These are phyloP conservation scores for Rhipidocladum racemiflorum DNA, from an alignment of 176 grass and related monocot genomes.

Conservation along the genomic window DNA sequence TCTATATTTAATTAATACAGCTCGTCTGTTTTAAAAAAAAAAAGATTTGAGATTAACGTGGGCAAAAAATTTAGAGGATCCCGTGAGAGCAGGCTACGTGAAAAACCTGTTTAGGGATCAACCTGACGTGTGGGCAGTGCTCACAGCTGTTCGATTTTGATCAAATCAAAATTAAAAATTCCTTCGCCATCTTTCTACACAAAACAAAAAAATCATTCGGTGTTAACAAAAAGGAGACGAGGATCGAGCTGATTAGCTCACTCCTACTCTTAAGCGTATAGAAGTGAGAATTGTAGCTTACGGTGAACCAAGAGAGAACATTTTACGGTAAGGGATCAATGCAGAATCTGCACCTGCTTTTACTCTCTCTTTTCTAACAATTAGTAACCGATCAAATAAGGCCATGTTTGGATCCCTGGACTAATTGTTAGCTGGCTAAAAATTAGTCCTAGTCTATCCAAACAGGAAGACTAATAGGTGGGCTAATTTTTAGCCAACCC, in stretches of 20 bases:
- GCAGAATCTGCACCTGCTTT: not conserved
- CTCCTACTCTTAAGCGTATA: not conserved
- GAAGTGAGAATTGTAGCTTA: not conserved
- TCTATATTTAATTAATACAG: no score
- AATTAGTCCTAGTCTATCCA: no score
- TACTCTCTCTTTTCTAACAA: not conserved
- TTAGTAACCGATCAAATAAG: no score
- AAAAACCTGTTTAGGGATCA: not conserved
- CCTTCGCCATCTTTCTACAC: not conserved
- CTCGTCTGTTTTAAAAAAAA: no score
- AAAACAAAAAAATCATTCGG: not conserved
- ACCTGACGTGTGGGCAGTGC: not conserved
- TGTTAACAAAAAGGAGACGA: not conserved
- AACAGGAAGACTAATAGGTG: no score
- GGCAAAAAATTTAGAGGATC: not conserved
- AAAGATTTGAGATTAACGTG: no score
- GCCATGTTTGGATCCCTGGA: no score
- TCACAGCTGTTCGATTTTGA: not conserved
- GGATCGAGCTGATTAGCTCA: not conserved
- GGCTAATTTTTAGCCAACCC: no score
- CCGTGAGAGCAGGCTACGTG: not conserved
- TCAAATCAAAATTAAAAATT: not conserved
- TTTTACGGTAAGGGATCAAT: not conserved
- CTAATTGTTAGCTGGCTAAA: no score
- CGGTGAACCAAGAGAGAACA: not conserved